These are phyloP conservation scores for Triticum aestivum DNA, from an alignment of 176 grass and related monocot genomes.

Conservation along the genomic window IWGSC_CS_RefSeq_v2.1 NC_057801.1:125936084-125936583, in stretches of 20 bases:
- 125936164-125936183: constrained; percentile 58
- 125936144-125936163: constrained; percentile 88
- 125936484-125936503: constrained; percentile 66
- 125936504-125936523: constrained; percentile 82
- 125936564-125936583: constrained; percentile 28
- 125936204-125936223: constrained; percentile 5
- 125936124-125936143: constrained; percentile 94
- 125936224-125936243: constrained; percentile 26
- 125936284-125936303: constrained; percentile 94
- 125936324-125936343: constrained; percentile 95
- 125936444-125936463: constrained; percentile 81
- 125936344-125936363: constrained; percentile 95
- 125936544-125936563: constrained; percentile 28
- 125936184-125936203: not conserved
- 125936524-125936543: constrained; percentile 83
- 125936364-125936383: constrained; percentile 11
- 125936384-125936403: constrained; percentile 8
- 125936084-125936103: constrained; percentile 89
- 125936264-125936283: constrained; percentile 97
- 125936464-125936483: constrained; percentile 68
- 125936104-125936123: constrained; percentile 97
- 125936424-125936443: constrained; percentile 56
- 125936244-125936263: constrained; percentile 19
- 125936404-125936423: constrained; percentile 11
- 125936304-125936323: constrained; percentile 98